Conservation (phyloP, 306 rosid genomes). For the Prosopis cineraria region DNA sequence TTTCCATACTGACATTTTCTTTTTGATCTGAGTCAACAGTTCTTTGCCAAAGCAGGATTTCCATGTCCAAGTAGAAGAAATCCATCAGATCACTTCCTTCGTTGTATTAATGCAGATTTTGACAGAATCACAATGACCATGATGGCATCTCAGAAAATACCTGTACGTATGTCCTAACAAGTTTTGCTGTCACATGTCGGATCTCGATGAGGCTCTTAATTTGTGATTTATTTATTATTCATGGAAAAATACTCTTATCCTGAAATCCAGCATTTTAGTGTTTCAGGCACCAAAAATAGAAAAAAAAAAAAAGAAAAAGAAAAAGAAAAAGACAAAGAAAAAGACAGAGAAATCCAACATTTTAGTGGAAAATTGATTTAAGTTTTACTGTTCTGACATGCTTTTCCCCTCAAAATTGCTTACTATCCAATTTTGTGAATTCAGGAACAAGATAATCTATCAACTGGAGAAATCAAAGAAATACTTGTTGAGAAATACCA, state of each 20-base stretch:
- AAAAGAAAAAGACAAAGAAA: too few relatives aligned
- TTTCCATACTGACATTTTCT: neutral
- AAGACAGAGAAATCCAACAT: too few relatives aligned
- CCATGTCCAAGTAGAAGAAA: constrained; percentile 91
- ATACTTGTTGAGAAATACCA: constrained; percentile 50
- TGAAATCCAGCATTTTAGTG: neutral
- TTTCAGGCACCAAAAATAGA: too few relatives aligned
- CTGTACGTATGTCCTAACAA: constrained; percentile 39
- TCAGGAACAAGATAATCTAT: constrained; percentile 42
- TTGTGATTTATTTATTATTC: neutral
- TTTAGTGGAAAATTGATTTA: neutral
- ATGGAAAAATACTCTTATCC: neutral
- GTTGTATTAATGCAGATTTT: constrained; percentile 87
- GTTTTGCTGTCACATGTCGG: neutral
- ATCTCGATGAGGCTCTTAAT: neutral
- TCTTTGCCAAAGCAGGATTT: constrained; percentile 82
- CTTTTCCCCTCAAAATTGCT: neutral
- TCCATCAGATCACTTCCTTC: constrained; percentile 96
- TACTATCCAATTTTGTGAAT: neutral
- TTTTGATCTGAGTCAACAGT: constrained; percentile 46
- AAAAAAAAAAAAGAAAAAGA: too few relatives aligned
- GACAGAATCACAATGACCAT: constrained; percentile 57
- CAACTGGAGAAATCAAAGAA: constrained; percentile 48
- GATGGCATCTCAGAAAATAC: constrained; percentile 47
- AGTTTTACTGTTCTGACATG: neutral